A percentile compares a stretch with the other conserved stretches of the same genome.
These are phyloP conservation scores for Ceratocystiopsis minuta DNA, from an alignment of 2,329 filamentous ascomycete species.

Conservation along the genomic window DNA sequence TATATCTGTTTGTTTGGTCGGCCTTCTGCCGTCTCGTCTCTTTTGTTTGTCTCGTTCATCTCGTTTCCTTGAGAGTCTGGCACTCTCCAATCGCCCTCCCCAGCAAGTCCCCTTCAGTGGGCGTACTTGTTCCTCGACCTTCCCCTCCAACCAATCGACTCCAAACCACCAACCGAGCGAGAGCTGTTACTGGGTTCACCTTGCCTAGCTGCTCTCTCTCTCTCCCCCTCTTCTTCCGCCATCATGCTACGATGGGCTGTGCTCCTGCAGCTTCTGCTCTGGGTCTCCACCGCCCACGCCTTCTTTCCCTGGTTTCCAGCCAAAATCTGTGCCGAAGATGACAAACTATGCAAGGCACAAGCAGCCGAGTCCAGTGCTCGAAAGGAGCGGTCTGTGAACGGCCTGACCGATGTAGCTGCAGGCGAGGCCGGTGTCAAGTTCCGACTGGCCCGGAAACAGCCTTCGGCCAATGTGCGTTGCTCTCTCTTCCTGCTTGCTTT, in stretches of 20 bases:
- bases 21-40: background rate
- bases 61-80: constrained; percentile 3
- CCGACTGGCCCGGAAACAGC: constrained; percentile 2
- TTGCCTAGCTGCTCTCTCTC: background rate
- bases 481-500: background rate
- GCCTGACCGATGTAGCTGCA: background rate
- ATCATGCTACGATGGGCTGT: constrained; percentile 22
- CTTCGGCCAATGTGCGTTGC: background rate
- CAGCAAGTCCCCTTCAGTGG: constrained; percentile 10
- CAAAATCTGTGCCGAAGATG: constrained; percentile 12
- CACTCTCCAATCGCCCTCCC: background rate
- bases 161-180: background rate
- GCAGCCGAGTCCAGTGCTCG: background rate
- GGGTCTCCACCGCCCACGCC: constrained; percentile 25
- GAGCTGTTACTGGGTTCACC: too few relatives aligned
- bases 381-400: constrained; percentile 2
- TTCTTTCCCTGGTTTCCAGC: constrained; percentile 28
- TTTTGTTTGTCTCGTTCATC: background rate
- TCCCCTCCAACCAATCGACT: background rate
- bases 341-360: constrained; percentile 12
- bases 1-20: background rate
- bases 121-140: constrained; percentile 2
- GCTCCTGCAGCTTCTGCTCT: constrained; percentile 30
- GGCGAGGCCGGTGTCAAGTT: background rate
- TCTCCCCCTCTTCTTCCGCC: constrained; percentile 5